These are phyloP conservation scores for Dichotomocladium elegans DNA, from an alignment of 371 early-diverging fungal species.

Conservation along the genomic window DNA sequence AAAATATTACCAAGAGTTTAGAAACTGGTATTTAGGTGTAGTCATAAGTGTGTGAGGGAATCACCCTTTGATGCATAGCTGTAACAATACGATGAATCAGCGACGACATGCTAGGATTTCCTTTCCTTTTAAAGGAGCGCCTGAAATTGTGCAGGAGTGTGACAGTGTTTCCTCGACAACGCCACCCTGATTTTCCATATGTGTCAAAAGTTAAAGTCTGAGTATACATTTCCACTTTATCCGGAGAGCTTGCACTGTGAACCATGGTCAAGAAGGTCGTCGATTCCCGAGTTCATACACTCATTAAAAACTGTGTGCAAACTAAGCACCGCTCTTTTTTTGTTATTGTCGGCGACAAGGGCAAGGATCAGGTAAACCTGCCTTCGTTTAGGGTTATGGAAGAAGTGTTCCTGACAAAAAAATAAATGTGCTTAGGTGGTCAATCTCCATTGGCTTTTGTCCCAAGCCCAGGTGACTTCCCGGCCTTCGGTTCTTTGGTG, in stretches of 20 bases:
- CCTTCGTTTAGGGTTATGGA: neutral
- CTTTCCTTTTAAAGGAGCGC: neutral
- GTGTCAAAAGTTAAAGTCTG: neutral
- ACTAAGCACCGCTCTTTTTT: conserved; percentile 93
- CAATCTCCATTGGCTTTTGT: conserved; percentile 93
- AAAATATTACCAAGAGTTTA: neutral
- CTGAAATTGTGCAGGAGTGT: neutral
- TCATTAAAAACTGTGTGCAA: conserved; percentile 90
- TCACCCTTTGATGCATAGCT: neutral
- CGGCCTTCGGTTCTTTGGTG: conserved; percentile 97
- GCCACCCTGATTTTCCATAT: neutral
- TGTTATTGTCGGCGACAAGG: conserved; percentile 95
- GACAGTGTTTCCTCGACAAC: neutral
- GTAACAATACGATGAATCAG: neutral
- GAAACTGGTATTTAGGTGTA: neutral
- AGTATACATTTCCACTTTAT: neutral
- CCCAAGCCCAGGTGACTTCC: conserved; percentile 87
- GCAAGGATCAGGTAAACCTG: conserved; percentile 83
- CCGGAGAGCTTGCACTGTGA: neutral
- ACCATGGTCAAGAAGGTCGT: conserved; percentile 88
- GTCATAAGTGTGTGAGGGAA: neutral
- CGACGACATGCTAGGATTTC: neutral
- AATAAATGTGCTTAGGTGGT: conserved; percentile 61
- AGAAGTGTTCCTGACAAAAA: neutral
- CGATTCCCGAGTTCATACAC: conserved; percentile 90